A percentile compares a stretch with the other conserved stretches of the same genome.
phyloP scores from a whole-genome alignment of 2,329 filamentous ascomycete species.

The Xylaria polymorpha region DNA sequence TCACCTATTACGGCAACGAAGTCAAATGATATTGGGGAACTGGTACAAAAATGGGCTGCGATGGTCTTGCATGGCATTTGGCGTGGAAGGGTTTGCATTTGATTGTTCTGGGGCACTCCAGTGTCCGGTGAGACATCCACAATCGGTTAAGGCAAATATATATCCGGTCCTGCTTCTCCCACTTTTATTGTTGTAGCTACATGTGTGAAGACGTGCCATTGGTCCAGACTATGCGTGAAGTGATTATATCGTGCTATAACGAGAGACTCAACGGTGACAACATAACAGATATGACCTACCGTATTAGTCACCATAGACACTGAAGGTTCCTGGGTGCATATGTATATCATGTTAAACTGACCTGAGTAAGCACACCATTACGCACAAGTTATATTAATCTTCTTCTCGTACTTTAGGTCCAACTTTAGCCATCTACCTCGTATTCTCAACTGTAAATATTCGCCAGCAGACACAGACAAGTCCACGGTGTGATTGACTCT shows the following conservation, averaged over 20 bases:
- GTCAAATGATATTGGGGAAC: constrained; percentile 45
- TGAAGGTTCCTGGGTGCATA: too few species aligned
- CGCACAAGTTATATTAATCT: too few species aligned
- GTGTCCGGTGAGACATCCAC: constrained; percentile 41
- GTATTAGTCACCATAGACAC: too few species aligned
- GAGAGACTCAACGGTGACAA: background rate
- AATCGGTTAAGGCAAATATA: constrained; percentile 45
- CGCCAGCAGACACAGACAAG: too few species aligned
- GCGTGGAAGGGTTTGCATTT: constrained; percentile 48
- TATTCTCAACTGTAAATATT: too few species aligned
- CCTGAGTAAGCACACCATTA: too few species aligned
- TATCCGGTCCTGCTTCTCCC: constrained; percentile 44
- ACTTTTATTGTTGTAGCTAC: background rate
- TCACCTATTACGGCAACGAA: constrained; percentile 42
- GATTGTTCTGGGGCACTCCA: constrained; percentile 35
- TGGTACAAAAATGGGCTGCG: constrained; percentile 45
- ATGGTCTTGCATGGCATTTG: constrained; percentile 47
- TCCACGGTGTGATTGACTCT: too few species aligned
- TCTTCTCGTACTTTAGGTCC: too few species aligned
- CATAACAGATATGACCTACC: background rate
- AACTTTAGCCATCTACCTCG: too few species aligned
- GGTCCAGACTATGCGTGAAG: background rate
- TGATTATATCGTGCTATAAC: background rate
- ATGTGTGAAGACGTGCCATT: background rate
- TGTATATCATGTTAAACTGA: too few species aligned